Evolutionary conservation across 2,329 filamentous ascomycete species (phyloP), one percentile per base, ranked within the genome.

Genomic region (Cercospora sp.): DNA sequence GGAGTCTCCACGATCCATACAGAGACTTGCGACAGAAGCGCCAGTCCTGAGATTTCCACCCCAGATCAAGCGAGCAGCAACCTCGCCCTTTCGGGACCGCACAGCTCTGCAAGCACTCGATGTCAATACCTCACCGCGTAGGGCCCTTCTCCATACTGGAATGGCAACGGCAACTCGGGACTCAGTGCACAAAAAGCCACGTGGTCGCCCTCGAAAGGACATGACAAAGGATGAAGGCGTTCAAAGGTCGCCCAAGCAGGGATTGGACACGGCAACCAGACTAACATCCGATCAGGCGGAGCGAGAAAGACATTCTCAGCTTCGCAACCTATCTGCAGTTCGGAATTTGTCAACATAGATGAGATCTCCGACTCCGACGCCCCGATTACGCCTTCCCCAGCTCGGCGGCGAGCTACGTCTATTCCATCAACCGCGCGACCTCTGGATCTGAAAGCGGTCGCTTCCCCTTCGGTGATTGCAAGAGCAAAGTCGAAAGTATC

Each of bases 361-460:
- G 75, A 77, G 28, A 79, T 79, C 49, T 77, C 75, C 3, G 78
- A 79, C 67, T 67, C 73, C 5, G 78, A 79, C 6, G 63, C 70
- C 2, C 71, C 73, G 5, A 62, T 68, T 7, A 77, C 78, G 7
- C 74, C 76, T 3, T 77, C 77, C 2, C 77, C 78, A 8, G 75
- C 76, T 16, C 71, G 77, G 12, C 70, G 74, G 49, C 72, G 74
- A 45, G 74, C 77, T 5, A 66, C 64, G 4, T 73, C 74, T 5
- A 72, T 75, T 2, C 71, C 74, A 13, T 69, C 70, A 8, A 45
- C 70, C 1, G 58, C 72, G 2, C 65, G 66, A 37, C 69, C 75
- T 7, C 66, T 77, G 7, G 69, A 73, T 3, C 69, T 76, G 18
- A 66, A 66, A 12, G 49, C 63, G 3, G 51, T 70, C 3, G 57